Percentiles rank a stretch among this genome's conserved stretches.
phyloP scores from a whole-genome alignment of 2,329 filamentous ascomycete genomes.

The Neonectria hederae region DNA sequence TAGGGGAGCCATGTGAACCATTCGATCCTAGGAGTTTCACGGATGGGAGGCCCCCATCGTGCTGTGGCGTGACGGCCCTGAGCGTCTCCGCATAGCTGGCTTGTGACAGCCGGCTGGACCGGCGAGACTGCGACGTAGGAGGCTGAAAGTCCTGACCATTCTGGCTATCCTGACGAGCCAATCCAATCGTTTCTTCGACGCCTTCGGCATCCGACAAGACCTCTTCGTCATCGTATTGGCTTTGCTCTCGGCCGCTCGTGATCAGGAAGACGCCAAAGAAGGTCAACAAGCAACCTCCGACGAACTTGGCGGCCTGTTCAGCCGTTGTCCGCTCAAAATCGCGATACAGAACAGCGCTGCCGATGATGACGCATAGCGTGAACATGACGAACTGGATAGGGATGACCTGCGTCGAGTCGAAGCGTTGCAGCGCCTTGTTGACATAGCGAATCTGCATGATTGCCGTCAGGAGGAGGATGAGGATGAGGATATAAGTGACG shows the following conservation, averaged over 20 bases:
- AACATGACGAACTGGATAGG: slow-evolving; percentile 98
- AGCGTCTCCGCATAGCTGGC: slow-evolving; percentile 54
- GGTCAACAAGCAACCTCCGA: slow-evolving; percentile 89
- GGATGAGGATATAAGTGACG: slow-evolving; percentile 86
- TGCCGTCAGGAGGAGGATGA: slow-evolving; percentile 83
- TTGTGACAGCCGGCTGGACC: slow-evolving; percentile 59
- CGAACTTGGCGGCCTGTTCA: slow-evolving; percentile 81
- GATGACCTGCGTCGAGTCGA: slow-evolving; percentile 97
- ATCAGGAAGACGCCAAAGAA: slow-evolving; percentile 98
- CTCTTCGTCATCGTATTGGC: slow-evolving; percentile 63
- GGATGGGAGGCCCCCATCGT: slow-evolving; percentile 50
- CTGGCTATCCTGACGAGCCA: slow-evolving; percentile 60
- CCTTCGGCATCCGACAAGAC: slow-evolving; percentile 64
- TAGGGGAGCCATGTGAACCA: slow-evolving; percentile 46
- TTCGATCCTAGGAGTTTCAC: slow-evolving; percentile 46
- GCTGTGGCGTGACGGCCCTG: slow-evolving; percentile 48
- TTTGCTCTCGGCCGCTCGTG: slow-evolving; percentile 79
- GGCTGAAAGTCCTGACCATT: slow-evolving; percentile 33
- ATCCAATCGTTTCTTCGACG: slow-evolving; percentile 70
- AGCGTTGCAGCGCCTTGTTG: slow-evolving; percentile 86
- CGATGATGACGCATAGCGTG: slow-evolving; percentile 93
- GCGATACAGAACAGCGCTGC: slow-evolving; percentile 90
- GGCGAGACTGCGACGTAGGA: slow-evolving; percentile 51
- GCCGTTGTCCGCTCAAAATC: slow-evolving; percentile 88
- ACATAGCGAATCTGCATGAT: slow-evolving; percentile 98